A percentile compares a stretch with the other conserved stretches of the same genome.
These are phyloP conservation scores for Pichia sorboxylosa DNA, from an alignment of 1,139 yeast genomes.

Conservation along the genomic window DNA sequence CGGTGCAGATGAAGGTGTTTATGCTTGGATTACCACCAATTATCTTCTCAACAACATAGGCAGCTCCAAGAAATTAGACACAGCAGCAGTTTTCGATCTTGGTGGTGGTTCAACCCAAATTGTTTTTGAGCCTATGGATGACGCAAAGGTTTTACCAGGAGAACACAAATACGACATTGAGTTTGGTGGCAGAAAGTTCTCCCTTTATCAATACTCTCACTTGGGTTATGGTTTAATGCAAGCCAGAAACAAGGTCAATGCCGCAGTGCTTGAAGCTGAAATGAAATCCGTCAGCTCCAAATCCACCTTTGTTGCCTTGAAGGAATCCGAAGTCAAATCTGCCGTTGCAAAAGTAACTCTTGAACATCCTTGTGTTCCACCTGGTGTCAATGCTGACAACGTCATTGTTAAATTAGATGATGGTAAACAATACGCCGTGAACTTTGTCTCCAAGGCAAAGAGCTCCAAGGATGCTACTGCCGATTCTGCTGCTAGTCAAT, in stretches of 20 bases:
- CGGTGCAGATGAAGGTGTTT: slow-evolving; percentile 97
- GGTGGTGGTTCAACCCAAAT: slow-evolving; percentile 99
- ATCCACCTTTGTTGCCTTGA: slow-evolving; percentile 20
- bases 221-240: slow-evolving; percentile 92
- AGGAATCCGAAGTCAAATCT: slow-evolving; percentile 27
- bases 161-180: slow-evolving; percentile 74
- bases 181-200: slow-evolving; percentile 72
- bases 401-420: slow-evolving; percentile 45
- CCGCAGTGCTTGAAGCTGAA: slow-evolving; percentile 42
- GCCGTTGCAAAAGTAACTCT: slow-evolving; percentile 36
- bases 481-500: slow-evolving; percentile 49
- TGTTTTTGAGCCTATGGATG: slow-evolving; percentile 77
- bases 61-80: slow-evolving; percentile 52
- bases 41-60: slow-evolving; percentile 90
- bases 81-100: slow-evolving; percentile 93
- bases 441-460: slow-evolving; percentile 35
- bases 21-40: slow-evolving; percentile 96
- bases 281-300: slow-evolving; percentile 24
- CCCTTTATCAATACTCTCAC: slow-evolving; percentile 90
- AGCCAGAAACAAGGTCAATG: slow-evolving; percentile 76
- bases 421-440: slow-evolving; percentile 44
- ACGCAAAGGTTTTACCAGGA: slow-evolving; percentile 63
- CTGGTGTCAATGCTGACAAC: slow-evolving; percentile 40
- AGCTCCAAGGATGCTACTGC: slow-evolving; percentile 43
- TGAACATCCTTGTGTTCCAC: slow-evolving; percentile 79